Percentiles rank a stretch among this genome's conserved stretches.
Evolutionary conservation across 1,284 basidiomycete genomes (phyloP).

Genomic region (Malassezia obtusa): DNA sequence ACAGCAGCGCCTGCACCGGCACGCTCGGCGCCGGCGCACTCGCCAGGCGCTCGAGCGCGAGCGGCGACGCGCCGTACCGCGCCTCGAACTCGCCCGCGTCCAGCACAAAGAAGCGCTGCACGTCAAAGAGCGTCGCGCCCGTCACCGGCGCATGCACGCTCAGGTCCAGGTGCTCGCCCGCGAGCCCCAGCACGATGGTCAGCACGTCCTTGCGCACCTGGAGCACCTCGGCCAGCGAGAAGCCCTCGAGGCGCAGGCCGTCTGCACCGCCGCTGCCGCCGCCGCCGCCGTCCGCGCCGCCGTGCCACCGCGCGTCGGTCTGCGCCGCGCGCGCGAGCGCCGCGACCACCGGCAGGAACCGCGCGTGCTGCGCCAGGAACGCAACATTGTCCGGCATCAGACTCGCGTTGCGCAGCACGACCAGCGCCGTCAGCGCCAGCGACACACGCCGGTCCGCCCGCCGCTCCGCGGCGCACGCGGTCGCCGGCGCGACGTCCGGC

Average conservation of each 20-base stretch:
- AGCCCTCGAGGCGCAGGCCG: conserved; percentile 5
- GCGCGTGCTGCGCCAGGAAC: conserved; percentile 60
- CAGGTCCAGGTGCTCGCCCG: conserved; percentile 53
- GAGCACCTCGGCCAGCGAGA: conserved; percentile 52
- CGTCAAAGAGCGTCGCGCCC: conserved; percentile 57
- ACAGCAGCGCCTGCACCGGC: conserved; percentile 7
- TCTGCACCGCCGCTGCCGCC: not conserved
- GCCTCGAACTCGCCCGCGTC: conserved; percentile 61
- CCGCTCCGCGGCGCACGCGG: conserved; percentile 5
- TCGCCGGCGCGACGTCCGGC: not conserved
- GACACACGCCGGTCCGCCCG: conserved; percentile 51
- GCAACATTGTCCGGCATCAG: conserved; percentile 62
- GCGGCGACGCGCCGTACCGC: conserved; percentile 52
- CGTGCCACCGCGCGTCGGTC: conserved; percentile 17
- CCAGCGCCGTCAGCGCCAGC: conserved; percentile 62
- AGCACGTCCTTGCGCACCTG: conserved; percentile 68
- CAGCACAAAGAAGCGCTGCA: conserved; percentile 66
- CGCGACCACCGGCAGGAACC: conserved; percentile 58
- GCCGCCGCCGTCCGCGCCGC: not conserved
- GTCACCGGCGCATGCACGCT: conserved; percentile 48
- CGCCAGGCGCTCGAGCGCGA: conserved; percentile 9
- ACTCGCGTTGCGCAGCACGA: conserved; percentile 78
- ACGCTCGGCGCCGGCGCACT: not conserved
- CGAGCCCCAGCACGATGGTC: conserved; percentile 62
- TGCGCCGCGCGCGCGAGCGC: conserved; percentile 43